Conservation (phyloP, 2,329 filamentous ascomycete genomes). For the Sporothrix inflata region DNA sequence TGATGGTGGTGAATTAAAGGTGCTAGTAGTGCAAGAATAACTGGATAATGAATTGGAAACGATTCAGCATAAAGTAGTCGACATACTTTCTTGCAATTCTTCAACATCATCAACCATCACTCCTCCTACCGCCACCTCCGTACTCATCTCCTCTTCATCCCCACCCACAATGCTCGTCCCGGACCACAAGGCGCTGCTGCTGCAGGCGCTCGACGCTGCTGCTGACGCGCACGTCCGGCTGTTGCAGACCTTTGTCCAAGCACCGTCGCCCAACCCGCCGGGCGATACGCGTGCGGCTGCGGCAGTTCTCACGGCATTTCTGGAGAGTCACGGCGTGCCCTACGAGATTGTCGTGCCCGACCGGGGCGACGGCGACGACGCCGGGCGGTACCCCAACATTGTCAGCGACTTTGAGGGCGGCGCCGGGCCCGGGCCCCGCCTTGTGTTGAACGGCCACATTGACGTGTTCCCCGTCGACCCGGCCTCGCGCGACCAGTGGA, state of each 20-base stretch:
- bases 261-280: conserved; percentile 28
- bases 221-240: conserved; percentile 16
- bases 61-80: too few relatives aligned
- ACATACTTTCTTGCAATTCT: too few relatives aligned
- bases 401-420: conserved; percentile 29
- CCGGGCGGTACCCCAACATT: conserved; percentile 22
- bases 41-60: too few relatives aligned
- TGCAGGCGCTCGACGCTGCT: conserved; percentile 23
- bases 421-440: conserved; percentile 14
- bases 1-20: not conserved
- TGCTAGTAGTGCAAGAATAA: too few relatives aligned
- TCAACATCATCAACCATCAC: not conserved
- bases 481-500: conserved; percentile 21
- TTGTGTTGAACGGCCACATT: conserved; percentile 28
- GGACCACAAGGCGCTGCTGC: not conserved
- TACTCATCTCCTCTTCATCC: not conserved
- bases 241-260: conserved; percentile 27
- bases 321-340: conserved; percentile 16
- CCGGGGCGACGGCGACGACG: not conserved
- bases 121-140: not conserved
- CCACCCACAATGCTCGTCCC: not conserved
- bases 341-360: conserved; percentile 12
- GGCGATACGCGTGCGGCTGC: conserved; percentile 22
- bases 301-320: not conserved
- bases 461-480: conserved; percentile 29